Evolutionary conservation across 208 protist genomes (phyloP).

Genomic region (Tetramitus jugosus): DNA sequence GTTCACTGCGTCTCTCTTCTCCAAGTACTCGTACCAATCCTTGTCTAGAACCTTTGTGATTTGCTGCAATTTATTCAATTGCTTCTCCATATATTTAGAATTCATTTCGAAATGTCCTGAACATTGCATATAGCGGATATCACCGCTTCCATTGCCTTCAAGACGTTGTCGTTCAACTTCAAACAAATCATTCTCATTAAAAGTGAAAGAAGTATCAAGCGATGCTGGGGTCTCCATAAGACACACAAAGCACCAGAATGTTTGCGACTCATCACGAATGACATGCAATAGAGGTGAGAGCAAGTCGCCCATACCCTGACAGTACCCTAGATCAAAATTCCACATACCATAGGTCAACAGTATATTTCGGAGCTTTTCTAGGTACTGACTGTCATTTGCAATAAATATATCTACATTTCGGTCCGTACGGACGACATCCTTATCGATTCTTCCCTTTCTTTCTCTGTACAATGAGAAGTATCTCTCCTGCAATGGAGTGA

Average conservation of each 20-base stretch:
- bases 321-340: slow-evolving; percentile 80
- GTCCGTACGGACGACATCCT: slow-evolving; percentile 74
- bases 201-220: too few species aligned
- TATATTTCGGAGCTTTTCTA: slow-evolving; percentile 52
- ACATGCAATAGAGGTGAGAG: slow-evolving; percentile 52
- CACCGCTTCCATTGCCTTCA: neutral
- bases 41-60: slow-evolving; percentile 54
- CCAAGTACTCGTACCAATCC: slow-evolving; percentile 52
- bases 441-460: slow-evolving; percentile 53
- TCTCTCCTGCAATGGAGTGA: slow-evolving; percentile 56
- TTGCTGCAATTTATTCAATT: slow-evolving; percentile 43
- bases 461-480: slow-evolving; percentile 55
- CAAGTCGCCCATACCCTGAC: slow-evolving; percentile 72
- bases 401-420: slow-evolving; percentile 45
- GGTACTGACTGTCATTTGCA: slow-evolving; percentile 45
- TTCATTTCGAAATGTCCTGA: slow-evolving; percentile 17
- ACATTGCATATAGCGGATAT: too few species aligned
- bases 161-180: too few species aligned
- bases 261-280: slow-evolving; percentile 40
- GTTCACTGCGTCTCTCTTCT: slow-evolving; percentile 42
- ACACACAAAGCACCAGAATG: slow-evolving; percentile 48
- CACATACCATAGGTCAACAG: slow-evolving; percentile 67
- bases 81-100: slow-evolving; percentile 42
- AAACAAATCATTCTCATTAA: slow-evolving; percentile 40
- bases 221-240: slow-evolving; percentile 59